phyloP scores from a whole-genome alignment of 2,329 filamentous ascomycete species.

The Gaeumannomyces tritici region DNA sequence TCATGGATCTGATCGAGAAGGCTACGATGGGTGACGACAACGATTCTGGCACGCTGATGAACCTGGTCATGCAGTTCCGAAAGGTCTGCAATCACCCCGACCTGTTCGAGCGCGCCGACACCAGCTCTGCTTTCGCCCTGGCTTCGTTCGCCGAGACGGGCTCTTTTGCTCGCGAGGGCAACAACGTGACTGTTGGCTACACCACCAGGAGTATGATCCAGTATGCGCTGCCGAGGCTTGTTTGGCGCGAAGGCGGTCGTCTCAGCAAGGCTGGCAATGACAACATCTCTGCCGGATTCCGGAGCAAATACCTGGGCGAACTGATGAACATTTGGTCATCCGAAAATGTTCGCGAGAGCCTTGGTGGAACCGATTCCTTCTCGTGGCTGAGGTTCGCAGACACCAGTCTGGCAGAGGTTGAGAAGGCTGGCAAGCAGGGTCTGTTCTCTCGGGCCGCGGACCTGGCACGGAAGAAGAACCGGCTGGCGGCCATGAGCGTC shows the following conservation, averaged over 20 bases:
- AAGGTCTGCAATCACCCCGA: slow-evolving; percentile 99
- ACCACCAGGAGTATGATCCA: slow-evolving; percentile 81
- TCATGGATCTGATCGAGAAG: slow-evolving; percentile 98
- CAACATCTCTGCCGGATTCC: slow-evolving; percentile 72
- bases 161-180: slow-evolving; percentile 86
- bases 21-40: slow-evolving; percentile 88
- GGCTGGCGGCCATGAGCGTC: slow-evolving; percentile 57
- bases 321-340: slow-evolving; percentile 88
- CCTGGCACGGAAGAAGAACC: slow-evolving; percentile 42
- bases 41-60: slow-evolving; percentile 95
- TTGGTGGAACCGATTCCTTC: slow-evolving; percentile 56
- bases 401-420: slow-evolving; percentile 62
- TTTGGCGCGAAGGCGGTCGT: slow-evolving; percentile 75
- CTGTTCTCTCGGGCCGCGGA: slow-evolving; percentile 57
- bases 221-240: slow-evolving; percentile 68
- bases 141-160: slow-evolving; percentile 90
- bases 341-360: slow-evolving; percentile 61
- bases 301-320: slow-evolving; percentile 64
- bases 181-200: slow-evolving; percentile 70
- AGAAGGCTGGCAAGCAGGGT: slow-evolving; percentile 56
- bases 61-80: slow-evolving; percentile 98
- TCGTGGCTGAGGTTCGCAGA: slow-evolving; percentile 88
- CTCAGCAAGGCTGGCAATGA: slow-evolving; percentile 63
- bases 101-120: slow-evolving; percentile 90
- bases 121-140: slow-evolving; percentile 73